Evolutionary conservation across 78 protist species (phyloP).

Genomic region (Emiliania huxleyi): DNA sequence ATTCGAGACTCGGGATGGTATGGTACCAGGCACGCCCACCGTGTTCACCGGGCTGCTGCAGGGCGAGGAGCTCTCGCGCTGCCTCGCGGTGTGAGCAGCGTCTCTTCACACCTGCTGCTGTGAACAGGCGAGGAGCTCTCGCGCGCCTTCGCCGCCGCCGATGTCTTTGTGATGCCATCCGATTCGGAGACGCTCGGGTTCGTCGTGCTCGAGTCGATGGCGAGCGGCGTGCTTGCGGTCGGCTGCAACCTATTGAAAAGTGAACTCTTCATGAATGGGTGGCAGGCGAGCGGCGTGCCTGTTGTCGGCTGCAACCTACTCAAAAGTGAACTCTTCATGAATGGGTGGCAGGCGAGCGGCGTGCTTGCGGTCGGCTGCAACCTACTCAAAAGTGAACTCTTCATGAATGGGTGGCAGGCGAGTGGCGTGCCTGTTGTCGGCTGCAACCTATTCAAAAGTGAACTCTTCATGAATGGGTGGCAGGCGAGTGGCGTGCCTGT

Average conservation of each 20-base stretch:
- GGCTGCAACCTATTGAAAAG: background rate
- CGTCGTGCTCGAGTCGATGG: constrained; percentile 41
- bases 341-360: no score
- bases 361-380: background rate
- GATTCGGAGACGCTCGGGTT: constrained; percentile 35
- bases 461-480: no score
- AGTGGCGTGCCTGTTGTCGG: background rate
- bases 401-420: no score
- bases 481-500: background rate
- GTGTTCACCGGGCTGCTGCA: background rate
- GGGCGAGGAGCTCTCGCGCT: background rate
- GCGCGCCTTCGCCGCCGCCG: constrained; percentile 25
- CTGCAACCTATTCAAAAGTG: no score
- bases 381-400: no score
- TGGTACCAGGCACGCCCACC: no score
- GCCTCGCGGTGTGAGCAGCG: background rate
- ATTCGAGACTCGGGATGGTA: no score
- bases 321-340: no score
- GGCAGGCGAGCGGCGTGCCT: background rate
- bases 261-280: no score
- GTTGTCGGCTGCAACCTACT: no score
- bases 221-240: background rate
- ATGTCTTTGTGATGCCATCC: constrained; percentile 26
- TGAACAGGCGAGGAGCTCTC: background rate
- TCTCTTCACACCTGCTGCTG: no score